These are phyloP conservation scores for Byssoonygena ceratinophila DNA, from an alignment of 2,329 filamentous ascomycete species.

Conservation along the genomic window DNA sequence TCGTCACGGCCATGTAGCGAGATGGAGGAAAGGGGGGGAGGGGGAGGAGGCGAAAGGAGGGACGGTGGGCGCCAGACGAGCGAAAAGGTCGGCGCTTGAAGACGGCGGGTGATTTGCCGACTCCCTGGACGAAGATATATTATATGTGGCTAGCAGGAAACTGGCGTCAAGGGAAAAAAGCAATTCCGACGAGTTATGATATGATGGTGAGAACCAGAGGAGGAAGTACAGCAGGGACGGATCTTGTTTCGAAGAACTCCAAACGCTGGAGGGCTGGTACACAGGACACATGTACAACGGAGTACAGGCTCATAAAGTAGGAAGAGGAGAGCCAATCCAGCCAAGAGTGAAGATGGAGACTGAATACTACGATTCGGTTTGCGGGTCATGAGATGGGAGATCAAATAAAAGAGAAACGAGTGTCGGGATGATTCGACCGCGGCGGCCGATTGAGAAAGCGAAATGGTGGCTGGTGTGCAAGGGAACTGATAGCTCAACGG, in stretches of 20 bases:
- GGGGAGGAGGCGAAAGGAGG: not conserved
- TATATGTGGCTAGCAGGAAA: not conserved
- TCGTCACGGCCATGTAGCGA: conserved; percentile 4
- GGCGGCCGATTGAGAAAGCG: not conserved
- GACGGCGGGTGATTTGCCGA: not conserved
- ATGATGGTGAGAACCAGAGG: not conserved
- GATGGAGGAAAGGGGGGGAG: not conserved
- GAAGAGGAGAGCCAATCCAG: not conserved
- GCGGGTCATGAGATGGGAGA: not conserved
- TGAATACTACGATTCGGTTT: conserved; percentile 9
- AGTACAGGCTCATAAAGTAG: conserved; percentile 2
- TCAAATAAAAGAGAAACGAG: conserved; percentile 2
- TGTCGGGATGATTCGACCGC: not conserved
- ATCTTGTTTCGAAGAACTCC: not conserved
- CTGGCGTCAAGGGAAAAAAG: not conserved
- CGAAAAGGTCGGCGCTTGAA: conserved; percentile 7
- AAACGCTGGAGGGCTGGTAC: not conserved
- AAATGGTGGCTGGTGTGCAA: conserved; percentile 14
- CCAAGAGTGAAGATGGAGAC: not conserved
- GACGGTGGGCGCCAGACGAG: not conserved
- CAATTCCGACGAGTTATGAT: not conserved
- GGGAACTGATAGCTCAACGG: conserved; percentile 9
- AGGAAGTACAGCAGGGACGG: not conserved
- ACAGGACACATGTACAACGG: conserved; percentile 5
- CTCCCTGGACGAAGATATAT: not conserved